These are phyloP conservation scores for Sinapis alba DNA, from an alignment of 441 rosid genomes.

Conservation along the genomic window DNA sequence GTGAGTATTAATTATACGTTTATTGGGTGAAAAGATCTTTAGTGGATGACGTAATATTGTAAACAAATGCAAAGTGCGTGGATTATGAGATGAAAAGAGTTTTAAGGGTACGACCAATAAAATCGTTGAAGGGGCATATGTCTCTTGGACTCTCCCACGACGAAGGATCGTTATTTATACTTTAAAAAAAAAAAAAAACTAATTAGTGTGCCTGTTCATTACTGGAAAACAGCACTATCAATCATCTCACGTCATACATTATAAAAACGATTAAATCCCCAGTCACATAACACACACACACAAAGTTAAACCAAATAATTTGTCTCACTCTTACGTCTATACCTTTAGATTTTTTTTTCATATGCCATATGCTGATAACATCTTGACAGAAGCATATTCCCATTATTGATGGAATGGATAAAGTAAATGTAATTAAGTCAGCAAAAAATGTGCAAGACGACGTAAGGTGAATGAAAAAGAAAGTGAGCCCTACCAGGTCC, in stretches of 20 bases:
- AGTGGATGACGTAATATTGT: slow-evolving; percentile 29
- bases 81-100: slow-evolving; percentile 25
- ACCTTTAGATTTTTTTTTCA: background rate
- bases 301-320: background rate
- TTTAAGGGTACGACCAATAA: slow-evolving; percentile 30
- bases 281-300: background rate
- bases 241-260: background rate
- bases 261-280: background rate
- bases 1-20: background rate
- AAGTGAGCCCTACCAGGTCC: slow-evolving; percentile 26
- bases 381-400: background rate
- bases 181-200: background rate
- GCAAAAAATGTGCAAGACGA: slow-evolving; percentile 31
- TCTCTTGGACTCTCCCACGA: slow-evolving; percentile 41
- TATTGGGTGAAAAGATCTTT: background rate
- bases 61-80: slow-evolving; percentile 23
- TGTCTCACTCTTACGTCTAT: background rate
- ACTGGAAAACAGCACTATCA: background rate
- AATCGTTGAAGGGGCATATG: slow-evolving; percentile 37
- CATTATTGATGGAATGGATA: slow-evolving; percentile 19
- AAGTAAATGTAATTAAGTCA: slow-evolving; percentile 10
- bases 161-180: slow-evolving; percentile 22
- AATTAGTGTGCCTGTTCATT: background rate
- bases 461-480: slow-evolving; percentile 2
- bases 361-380: background rate